These are phyloP conservation scores for Nothopassalora personata DNA, from an alignment of 2,329 filamentous ascomycete genomes.

Conservation along the genomic window DNA sequence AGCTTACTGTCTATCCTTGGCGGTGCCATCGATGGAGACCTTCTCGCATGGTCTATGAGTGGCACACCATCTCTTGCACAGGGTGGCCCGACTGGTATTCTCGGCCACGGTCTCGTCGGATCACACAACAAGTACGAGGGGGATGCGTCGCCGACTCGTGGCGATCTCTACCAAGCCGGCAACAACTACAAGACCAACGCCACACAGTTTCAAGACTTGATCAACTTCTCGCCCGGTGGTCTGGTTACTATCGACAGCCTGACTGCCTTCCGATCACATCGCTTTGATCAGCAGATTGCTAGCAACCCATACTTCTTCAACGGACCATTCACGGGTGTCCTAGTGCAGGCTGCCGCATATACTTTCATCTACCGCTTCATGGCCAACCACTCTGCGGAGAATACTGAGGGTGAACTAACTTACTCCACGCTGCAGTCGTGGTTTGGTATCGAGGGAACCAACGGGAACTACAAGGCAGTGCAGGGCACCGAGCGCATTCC, in stretches of 20 bases:
- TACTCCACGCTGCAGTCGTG: constrained; percentile 20
- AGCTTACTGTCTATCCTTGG: constrained; percentile 32
- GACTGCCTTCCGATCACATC: constrained; percentile 17
- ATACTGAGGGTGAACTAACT: constrained; percentile 22
- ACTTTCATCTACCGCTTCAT: constrained; percentile 25
- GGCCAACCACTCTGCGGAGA: constrained; percentile 22
- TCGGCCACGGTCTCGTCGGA: constrained; percentile 23
- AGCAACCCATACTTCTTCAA: constrained; percentile 31
- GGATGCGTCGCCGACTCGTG: constrained; percentile 32
- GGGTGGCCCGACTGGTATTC: constrained; percentile 6
- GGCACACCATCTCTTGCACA: constrained; percentile 21
- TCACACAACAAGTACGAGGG: constrained; percentile 35
- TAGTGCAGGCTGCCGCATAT: constrained; percentile 21
- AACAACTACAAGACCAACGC: constrained; percentile 25
- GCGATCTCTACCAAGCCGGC: constrained; percentile 30
- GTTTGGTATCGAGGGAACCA: constrained; percentile 22
- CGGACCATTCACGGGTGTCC: constrained; percentile 22
- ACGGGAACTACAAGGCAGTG: constrained; percentile 17
- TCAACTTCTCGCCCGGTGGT: constrained; percentile 22
- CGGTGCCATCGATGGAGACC: constrained; percentile 30
- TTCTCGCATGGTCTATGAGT: constrained; percentile 29
- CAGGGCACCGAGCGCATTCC: constrained; percentile 26
- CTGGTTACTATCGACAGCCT: constrained; percentile 12
- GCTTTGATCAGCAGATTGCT: constrained; percentile 22
- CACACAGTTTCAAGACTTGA: constrained; percentile 28